phyloP scores from a whole-genome alignment of 106 monocot species.

The Triglochin maritima region DNA sequence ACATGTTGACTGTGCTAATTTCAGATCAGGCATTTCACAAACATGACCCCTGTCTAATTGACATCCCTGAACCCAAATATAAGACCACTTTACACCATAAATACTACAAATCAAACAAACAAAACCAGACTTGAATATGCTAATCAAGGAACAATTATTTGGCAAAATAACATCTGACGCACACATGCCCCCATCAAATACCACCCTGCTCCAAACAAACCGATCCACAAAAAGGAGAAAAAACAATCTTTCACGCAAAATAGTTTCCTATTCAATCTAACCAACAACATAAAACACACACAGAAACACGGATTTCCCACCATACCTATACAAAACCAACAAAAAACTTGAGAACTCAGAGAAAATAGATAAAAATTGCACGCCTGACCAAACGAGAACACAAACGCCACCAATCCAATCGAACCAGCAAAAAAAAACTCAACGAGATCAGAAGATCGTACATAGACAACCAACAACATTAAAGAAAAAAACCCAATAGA shows the following conservation, averaged over 20 bases:
- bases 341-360: background rate
- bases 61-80: background rate
- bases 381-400: background rate
- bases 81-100: background rate
- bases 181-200: background rate
- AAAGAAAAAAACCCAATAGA: too few relatives aligned
- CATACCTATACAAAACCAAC: background rate
- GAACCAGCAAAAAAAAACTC: background rate
- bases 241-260: conserved; percentile 20
- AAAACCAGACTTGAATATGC: background rate
- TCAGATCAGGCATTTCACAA: too few relatives aligned
- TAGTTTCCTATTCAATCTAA: conserved; percentile 72
- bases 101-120: background rate
- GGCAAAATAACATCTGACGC: too few relatives aligned
- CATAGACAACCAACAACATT: too few relatives aligned
- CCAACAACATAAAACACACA: background rate
- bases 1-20: too few relatives aligned
- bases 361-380: background rate
- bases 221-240: background rate
- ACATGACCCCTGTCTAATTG: background rate
- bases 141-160: too few relatives aligned
- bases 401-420: background rate
- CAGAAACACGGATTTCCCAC: background rate
- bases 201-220: background rate
- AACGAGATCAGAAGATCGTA: too few relatives aligned